Percentiles rank a stretch among this genome's conserved stretches.
Evolutionary conservation across 2,329 filamentous ascomycete species (phyloP).

Genomic region (Clarireedia homoeocarpa): DNA sequence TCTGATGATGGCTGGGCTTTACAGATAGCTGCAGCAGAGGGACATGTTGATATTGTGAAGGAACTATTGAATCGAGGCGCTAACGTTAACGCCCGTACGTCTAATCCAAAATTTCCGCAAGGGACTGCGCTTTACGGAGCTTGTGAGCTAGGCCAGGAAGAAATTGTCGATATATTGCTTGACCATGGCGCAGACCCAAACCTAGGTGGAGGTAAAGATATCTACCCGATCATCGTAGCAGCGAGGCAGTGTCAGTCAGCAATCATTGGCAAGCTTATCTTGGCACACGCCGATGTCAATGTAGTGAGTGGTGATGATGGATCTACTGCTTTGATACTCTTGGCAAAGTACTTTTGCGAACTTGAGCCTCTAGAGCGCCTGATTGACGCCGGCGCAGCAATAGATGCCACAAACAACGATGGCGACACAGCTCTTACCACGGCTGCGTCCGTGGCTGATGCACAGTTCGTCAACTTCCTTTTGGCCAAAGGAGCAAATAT

Average conservation of each 20-base stretch:
- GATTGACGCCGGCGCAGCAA: background rate
- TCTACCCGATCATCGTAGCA: too few species aligned
- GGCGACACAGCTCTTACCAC: constrained; percentile 4
- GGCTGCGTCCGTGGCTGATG: background rate
- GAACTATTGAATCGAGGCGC: background rate
- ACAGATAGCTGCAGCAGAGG: constrained; percentile 2
- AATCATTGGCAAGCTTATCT: too few species aligned
- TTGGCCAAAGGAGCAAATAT: too few species aligned
- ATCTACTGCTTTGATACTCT: too few species aligned
- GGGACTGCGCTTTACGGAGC: background rate
- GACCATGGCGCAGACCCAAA: background rate
- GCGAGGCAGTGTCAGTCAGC: too few species aligned
- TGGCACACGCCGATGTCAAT: too few species aligned
- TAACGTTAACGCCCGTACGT: background rate
- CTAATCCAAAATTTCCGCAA: background rate
- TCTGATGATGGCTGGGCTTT: background rate
- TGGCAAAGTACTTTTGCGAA: background rate
- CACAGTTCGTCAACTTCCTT: too few species aligned
- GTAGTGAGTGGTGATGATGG: too few species aligned
- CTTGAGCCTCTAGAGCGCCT: background rate
- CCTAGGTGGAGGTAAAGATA: background rate
- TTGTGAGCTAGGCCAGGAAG: background rate
- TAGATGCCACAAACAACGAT: background rate
- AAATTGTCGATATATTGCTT: background rate
- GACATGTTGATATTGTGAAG: constrained; percentile 1